Base-by-base conservation (phyloP, 2,329 filamentous ascomycete species). In the Zasmidium cellare region DNA sequence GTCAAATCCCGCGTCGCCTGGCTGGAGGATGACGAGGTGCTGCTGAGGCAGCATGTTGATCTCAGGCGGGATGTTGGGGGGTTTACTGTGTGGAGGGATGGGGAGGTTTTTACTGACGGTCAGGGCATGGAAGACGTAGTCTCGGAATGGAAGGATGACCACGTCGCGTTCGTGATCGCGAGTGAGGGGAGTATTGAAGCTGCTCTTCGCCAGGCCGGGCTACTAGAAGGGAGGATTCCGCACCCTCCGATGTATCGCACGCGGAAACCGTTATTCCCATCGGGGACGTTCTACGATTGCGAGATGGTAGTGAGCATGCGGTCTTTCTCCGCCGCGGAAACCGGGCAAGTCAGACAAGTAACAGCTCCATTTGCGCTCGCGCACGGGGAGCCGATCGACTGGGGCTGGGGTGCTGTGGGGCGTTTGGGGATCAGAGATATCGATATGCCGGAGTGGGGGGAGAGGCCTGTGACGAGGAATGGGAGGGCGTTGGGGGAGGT, bases 271-370 rank as follows among this genome's bases (percentile, higher is more conserved):
- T 73, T 88, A 0, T 78, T 77, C 28, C 80, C 85, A 0, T 78
- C 85, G 0, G 85, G 85, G 0, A 77, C 84, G 9, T 88, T 88
- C 67, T 79, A 75, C 0, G 75, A 74, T 0, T 75, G 75, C 0
- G 82, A 78, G 0, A 84, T 80, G 57, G 82, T 88, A 3, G 85
- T 88, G 0, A 87, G 83, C 0, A 88, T 88, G 85, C 75, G 85
- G 44, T 78, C 83, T 1, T 88, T 87, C 68, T 74, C 67, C 23
- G 63, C 60, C 0, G 65, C 73, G 2, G 79, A 84, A 7, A 68
- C 88, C 3, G 78, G 81, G 19, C 67, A 55, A 12, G 82, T 88
- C 1, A 74, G 85, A 14, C 71, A 75, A 3, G 78, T 87, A 25
- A 87, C 85, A 0, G 72, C 82, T 14, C 73, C 73, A 9, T 88